A percentile compares a stretch with the other conserved stretches of the same genome.
These are phyloP conservation scores for Monosporascus sp. DNA, from an alignment of 2,329 filamentous ascomycete genomes.

Conservation along the genomic window DNA sequence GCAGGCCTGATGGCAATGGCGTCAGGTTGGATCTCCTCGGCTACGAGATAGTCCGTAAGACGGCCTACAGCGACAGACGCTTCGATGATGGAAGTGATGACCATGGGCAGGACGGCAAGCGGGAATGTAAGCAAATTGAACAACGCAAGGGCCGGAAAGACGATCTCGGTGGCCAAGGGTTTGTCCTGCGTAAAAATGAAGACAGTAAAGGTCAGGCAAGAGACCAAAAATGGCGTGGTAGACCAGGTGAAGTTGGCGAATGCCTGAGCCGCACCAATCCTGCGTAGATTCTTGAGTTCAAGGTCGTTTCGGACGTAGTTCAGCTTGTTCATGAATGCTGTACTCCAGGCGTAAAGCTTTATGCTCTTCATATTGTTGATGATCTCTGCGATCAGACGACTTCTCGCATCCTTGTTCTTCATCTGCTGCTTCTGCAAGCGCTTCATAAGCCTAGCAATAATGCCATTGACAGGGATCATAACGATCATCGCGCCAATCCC, in stretches of 20 bases:
- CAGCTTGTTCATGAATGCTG: slow-evolving; percentile 94
- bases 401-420: slow-evolving; percentile 97
- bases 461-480: slow-evolving; percentile 94
- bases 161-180: slow-evolving; percentile 87
- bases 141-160: slow-evolving; percentile 83
- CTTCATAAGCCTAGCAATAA: slow-evolving; percentile 91
- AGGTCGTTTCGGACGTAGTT: slow-evolving; percentile 94
- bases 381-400: slow-evolving; percentile 92
- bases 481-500: slow-evolving; percentile 92
- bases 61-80: slow-evolving; percentile 87
- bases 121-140: slow-evolving; percentile 98
- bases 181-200: slow-evolving; percentile 80
- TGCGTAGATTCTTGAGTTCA: slow-evolving; percentile 90
- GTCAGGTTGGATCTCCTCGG: slow-evolving; percentile 85
- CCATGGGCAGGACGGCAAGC: slow-evolving; percentile 90
- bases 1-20: slow-evolving; percentile 68
- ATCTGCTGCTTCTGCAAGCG: slow-evolving; percentile 92
- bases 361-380: slow-evolving; percentile 99
- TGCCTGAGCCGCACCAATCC: slow-evolving; percentile 90
- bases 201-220: slow-evolving; percentile 91
- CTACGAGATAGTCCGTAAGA: slow-evolving; percentile 75
- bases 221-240: slow-evolving; percentile 94
- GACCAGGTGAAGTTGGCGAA: slow-evolving; percentile 98
- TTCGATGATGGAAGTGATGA: slow-evolving; percentile 94
- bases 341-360: slow-evolving; percentile 97